These are phyloP conservation scores for Aspergillus sp. DNA, from an alignment of 2,329 filamentous ascomycete genomes.

Conservation along the genomic window DNA sequence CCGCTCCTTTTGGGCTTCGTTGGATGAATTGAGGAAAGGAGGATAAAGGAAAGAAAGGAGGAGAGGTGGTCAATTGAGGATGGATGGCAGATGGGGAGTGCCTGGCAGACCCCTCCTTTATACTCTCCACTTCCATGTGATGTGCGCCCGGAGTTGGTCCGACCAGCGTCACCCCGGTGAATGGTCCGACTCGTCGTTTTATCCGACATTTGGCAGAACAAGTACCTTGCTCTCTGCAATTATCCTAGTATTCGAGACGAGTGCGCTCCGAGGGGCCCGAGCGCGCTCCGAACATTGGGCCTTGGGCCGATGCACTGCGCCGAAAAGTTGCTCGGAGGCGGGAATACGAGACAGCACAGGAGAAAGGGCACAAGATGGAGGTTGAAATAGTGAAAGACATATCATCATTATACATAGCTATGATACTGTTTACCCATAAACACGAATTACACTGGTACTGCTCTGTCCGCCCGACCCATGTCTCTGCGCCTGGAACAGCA, in stretches of 20 bases:
- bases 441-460: conserved; percentile 38
- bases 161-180: conserved; percentile 12
- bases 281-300: too few relatives aligned
- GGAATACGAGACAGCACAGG: background rate
- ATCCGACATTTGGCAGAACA: background rate
- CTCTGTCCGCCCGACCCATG: conserved; percentile 36
- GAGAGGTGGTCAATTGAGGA: background rate
- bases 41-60: background rate
- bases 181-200: background rate
- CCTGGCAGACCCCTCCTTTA: background rate
- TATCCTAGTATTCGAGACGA: background rate
- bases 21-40: background rate
- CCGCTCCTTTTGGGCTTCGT: background rate
- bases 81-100: background rate
- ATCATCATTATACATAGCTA: conserved; percentile 3
- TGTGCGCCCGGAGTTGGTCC: conserved; percentile 23
- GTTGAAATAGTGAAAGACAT: background rate
- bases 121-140: background rate
- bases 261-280: too few relatives aligned
- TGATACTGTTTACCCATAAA: conserved; percentile 31
- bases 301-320: background rate
- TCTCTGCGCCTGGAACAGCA: conserved; percentile 38
- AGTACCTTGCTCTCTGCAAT: background rate
- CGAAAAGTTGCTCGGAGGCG: background rate
- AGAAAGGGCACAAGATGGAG: background rate